Percentiles rank a stretch among this genome's conserved stretches.
phyloP scores from a whole-genome alignment of 495 filamentous ascomycete species.

The Tuber indicum region DNA sequence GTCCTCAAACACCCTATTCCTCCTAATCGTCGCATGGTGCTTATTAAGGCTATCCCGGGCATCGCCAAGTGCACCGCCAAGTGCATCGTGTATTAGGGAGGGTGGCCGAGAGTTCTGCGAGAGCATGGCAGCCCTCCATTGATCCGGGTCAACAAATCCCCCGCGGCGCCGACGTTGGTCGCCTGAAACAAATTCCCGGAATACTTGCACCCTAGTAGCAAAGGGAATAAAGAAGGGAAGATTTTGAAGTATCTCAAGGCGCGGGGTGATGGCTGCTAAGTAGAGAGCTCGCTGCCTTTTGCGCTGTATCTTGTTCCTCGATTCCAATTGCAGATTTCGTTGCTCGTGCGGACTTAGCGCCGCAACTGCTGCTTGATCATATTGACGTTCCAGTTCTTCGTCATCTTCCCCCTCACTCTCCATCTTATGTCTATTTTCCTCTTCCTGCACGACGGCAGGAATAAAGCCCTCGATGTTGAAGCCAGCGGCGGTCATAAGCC shows the following conservation, averaged over 20 bases:
- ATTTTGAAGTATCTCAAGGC: conserved; percentile 83
- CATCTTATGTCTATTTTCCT: conserved; percentile 67
- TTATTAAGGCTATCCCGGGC: conserved; percentile 50
- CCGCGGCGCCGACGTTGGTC: conserved; percentile 72
- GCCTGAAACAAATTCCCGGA: conserved; percentile 77
- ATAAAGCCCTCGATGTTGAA: conserved; percentile 93
- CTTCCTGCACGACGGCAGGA: conserved; percentile 75
- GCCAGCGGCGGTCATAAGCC: conserved; percentile 78
- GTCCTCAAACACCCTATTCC: conserved; percentile 77
- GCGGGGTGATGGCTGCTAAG: conserved; percentile 68
- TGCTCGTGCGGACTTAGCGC: conserved; percentile 41
- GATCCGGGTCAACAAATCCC: conserved; percentile 62
- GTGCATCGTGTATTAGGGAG: conserved; percentile 12
- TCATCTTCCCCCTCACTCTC: conserved; percentile 51
- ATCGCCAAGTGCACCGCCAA: conserved; percentile 14
- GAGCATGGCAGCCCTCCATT: conserved; percentile 33
- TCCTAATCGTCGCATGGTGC: conserved; percentile 74
- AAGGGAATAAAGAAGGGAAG: conserved; percentile 98
- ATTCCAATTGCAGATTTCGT: conserved; percentile 44
- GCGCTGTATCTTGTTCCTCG: conserved; percentile 14
- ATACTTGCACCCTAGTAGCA: conserved; percentile 82
- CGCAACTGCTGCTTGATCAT: conserved; percentile 37
- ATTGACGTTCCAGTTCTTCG: conserved; percentile 46
- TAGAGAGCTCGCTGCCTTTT: conserved; percentile 57
- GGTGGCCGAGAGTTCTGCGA: conserved; percentile 13